Conservation (phyloP, 306 rosid genomes). For the Chamaecrista fasciculata region DNA sequence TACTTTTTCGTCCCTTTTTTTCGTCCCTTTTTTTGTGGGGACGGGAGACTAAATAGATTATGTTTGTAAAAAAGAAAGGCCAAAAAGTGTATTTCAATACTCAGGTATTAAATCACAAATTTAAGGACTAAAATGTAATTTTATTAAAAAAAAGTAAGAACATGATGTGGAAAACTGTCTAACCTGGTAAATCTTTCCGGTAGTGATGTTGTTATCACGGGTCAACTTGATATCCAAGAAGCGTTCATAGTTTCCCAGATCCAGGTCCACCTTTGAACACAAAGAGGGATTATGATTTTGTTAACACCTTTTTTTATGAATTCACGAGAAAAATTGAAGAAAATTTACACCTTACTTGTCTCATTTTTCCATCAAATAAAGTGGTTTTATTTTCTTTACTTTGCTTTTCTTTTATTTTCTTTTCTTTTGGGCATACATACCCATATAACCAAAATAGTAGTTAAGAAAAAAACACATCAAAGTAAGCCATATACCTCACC, state of each 20-base stretch:
- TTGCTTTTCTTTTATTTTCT: not conserved
- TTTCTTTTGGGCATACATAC: not conserved
- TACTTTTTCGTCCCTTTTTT: too few species aligned
- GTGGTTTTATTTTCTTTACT: not conserved
- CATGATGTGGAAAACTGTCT: conserved; percentile 15
- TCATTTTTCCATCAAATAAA: conserved; percentile 5
- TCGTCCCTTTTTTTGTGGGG: too few species aligned
- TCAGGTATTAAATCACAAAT: too few species aligned
- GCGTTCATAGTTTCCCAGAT: conserved; percentile 96
- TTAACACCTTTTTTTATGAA: conserved; percentile 22
- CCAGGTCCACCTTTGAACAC: conserved; percentile 88
- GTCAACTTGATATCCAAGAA: conserved; percentile 84
- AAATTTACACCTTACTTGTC: conserved; percentile 17
- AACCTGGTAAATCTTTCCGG: conserved; percentile 97
- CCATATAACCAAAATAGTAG: conserved; percentile 5
- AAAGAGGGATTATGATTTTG: conserved; percentile 35
- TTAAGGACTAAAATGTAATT: too few species aligned
- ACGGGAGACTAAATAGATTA: too few species aligned
- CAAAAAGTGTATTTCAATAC: too few species aligned
- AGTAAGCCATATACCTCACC: conserved; percentile 69
- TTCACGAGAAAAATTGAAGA: conserved; percentile 19
- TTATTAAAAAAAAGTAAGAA: not conserved
- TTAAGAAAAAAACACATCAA: not conserved
- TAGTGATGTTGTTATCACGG: conserved; percentile 88
- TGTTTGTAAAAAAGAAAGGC: too few species aligned